Conservation (phyloP, 1,139 yeast species). For the Debaryomyces udenii region DNA sequence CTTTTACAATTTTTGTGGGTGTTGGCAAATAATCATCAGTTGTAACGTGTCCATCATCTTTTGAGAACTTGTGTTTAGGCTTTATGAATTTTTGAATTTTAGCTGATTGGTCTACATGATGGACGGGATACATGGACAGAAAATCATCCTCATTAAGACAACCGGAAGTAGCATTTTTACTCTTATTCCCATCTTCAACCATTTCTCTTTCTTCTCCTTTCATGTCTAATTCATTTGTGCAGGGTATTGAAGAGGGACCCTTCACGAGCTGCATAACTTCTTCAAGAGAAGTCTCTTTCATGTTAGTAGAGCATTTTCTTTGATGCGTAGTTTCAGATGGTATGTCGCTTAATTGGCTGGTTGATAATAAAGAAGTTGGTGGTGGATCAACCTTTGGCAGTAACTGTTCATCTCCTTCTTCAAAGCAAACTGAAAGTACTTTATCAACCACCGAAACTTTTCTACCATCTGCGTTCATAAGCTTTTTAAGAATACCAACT, state of each 20-base stretch:
- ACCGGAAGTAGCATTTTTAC: too few species aligned
- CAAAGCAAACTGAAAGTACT: not conserved
- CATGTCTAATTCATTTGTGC: too few species aligned
- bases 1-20: constrained; percentile 1
- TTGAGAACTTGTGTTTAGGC: not conserved
- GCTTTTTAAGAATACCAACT: not conserved
- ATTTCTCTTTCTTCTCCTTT: not conserved
- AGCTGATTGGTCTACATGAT: not conserved
- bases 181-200: too few species aligned
- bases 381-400: not conserved
- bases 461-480: not conserved
- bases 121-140: not conserved
- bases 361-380: not conserved
- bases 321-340: not conserved
- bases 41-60: too few species aligned
- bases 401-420: not conserved
- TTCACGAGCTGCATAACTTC: too few species aligned
- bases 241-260: too few species aligned
- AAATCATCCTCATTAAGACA: constrained; percentile 1
- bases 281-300: too few species aligned
- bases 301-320: not conserved
- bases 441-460: constrained; percentile 3
- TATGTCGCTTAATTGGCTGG: not conserved
- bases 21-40: not conserved
- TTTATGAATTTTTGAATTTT: not conserved